Evolutionary conservation across 306 rosid genomes (phyloP), one percentile per base, ranked within the genome.

Genomic region (Cucurbita ficifolia): DNA sequence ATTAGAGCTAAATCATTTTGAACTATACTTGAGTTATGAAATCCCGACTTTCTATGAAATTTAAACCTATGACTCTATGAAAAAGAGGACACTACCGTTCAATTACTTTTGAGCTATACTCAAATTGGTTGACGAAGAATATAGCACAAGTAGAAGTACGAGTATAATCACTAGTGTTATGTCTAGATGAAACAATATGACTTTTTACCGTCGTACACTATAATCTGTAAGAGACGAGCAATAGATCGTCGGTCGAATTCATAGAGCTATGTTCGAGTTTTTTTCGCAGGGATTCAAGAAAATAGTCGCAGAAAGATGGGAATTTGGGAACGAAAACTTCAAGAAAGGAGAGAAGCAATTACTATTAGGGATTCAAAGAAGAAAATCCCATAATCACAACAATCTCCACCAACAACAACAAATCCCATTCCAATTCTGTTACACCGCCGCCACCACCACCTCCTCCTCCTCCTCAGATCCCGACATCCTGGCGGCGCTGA

Each of bases 241-340:
- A 29, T 29, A 29, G 33, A 29, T 29, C 33, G 33, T 29, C 33
- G 0, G 33, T 2, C 3, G 3, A 29, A 29, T 3, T 29, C 3
- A 29, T 29, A 29, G 59, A 54, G 14, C 0, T 33, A 11, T 36
- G 42, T 0, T 56, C 17, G 62, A 3, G 10, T 19, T 21, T 45
- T 52, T 1, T 43, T 12, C 1, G 46, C 73, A 53, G 96, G 96
- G 96, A 11, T 90, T 90, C 84, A 90, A 88, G 81, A 90, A 90
- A 78, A 81, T 85, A 33, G 96, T 85, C 13, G 86, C 96, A 49
- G 94, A 90, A 63, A 84, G 96, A 64, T 90, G 96, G 96, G 96
- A 90, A 67, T 90, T 90, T 61, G 87, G 94, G 62, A 90, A 90
- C 68, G 94, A 90, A 43, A 82, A 82, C 73, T 90, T 90, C 87